Base-by-base conservation (phyloP, 2,329 filamentous ascomycete species). In the Apiospora saccharicola region DNA sequence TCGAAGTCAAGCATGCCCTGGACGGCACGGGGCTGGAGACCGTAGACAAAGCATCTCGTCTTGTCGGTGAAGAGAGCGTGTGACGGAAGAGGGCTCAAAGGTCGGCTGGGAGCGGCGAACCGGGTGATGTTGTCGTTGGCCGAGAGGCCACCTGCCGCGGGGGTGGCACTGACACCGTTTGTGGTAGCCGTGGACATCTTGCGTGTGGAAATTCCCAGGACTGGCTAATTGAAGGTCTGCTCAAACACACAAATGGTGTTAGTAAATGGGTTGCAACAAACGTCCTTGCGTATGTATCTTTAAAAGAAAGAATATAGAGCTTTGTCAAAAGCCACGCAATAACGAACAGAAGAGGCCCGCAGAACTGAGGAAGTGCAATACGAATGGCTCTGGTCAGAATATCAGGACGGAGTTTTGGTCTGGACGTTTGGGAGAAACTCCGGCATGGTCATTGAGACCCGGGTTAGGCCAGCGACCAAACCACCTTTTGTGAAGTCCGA, bases 41-140 rank as follows among this genome's bases (percentile, higher is more conserved):
- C 96, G 87, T 99, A 99, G 86, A 99, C 96, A 84, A 99, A 97
- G 90, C 96, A 98, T 96, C 96, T 90, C 83, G 96, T 98, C 94
- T 98, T 99, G 87, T 95, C 92, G 90, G 96, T 96, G 92, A 98
- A 99, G 82, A 99, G 94, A 75, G 94, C 93, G 86, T 98, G 94
- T 81, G 91, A 89, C 77, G 94, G 92, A 75, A 93, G 91, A 78
- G 96, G 96, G 89, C 93, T 98, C 87, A 97, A 85, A 76, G 95
- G 94, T 81, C 96, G 91, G 88, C 94, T 98, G 78, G 96, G 94
- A 80, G 96, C 94, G 79, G 92, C 90, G 85, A 99, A 99, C 79
- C 96, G 95, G 85, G 93, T 93, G 87, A 99, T 98, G 88, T 98
- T 98, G 89, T 99, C 96, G 89, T 99, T 98, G 85, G 94, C 95